These are phyloP conservation scores for Alopecurus myosuroides DNA, from an alignment of 176 grass and related monocot genomes.

Conservation along the genomic window DNA sequence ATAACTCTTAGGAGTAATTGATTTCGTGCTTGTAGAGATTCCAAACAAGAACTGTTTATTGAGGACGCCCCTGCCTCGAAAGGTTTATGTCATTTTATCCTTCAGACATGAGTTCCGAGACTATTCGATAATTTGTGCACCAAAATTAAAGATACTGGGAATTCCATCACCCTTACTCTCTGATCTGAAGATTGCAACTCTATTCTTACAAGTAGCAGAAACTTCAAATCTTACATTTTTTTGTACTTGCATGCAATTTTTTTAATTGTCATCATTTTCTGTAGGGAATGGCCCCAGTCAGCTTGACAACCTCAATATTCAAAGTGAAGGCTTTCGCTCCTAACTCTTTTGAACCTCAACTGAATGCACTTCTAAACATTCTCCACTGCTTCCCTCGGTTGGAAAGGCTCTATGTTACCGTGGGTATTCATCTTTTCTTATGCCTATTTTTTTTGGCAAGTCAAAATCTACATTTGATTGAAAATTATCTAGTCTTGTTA, in stretches of 20 bases:
- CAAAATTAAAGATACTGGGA: background rate
- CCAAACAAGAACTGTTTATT: background rate
- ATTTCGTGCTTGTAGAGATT: background rate
- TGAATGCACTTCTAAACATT: background rate
- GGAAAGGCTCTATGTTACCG: background rate
- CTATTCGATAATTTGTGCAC: background rate
- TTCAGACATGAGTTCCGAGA: background rate
- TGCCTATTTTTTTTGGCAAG: background rate
- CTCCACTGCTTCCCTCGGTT: background rate
- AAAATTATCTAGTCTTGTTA: background rate
- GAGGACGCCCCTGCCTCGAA: background rate
- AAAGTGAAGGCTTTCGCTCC: background rate
- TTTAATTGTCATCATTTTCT: background rate
- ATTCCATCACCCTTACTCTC: background rate
- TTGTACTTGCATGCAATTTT: background rate
- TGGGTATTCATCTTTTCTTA: background rate
- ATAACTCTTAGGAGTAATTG: background rate
- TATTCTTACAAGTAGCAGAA: background rate
- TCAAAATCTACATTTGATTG: background rate
- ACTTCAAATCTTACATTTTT: background rate
- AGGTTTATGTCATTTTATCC: background rate
- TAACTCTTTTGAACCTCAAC: background rate
- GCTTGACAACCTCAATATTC: background rate
- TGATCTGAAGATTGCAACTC: background rate
- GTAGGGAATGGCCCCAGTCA: background rate